Percentiles rank a stretch among this genome's conserved stretches.
Evolutionary conservation across 2,329 filamentous ascomycete species (phyloP).

Genomic region (Arthroderma uncinatum): DNA sequence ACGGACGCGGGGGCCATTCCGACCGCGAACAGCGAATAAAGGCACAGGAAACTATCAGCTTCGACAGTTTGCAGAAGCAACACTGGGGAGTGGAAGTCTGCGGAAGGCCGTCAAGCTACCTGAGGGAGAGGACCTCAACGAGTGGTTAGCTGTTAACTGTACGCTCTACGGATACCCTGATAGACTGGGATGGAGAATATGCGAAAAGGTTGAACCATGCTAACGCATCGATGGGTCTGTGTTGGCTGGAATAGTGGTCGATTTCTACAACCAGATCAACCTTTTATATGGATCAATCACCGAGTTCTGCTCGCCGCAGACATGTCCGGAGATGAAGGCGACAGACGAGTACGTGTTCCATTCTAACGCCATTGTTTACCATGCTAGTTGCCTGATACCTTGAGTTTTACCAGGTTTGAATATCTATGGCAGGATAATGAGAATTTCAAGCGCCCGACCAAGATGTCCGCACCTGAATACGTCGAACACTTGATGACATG

Average conservation of each 20-base stretch:
- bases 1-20: constrained; percentile 81
- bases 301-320: constrained; percentile 94
- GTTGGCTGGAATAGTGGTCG: constrained; percentile 58
- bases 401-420: constrained; percentile 57
- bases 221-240: not conserved
- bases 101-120: constrained; percentile 94
- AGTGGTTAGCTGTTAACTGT: constrained; percentile 98
- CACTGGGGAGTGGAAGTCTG: constrained; percentile 84
- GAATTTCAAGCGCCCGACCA: constrained; percentile 88
- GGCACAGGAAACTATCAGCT: constrained; percentile 87
- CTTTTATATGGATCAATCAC: constrained; percentile 97
- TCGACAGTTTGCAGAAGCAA: constrained; percentile 95
- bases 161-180: constrained; percentile 23
- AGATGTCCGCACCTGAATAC: constrained; percentile 94
- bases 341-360: constrained; percentile 68
- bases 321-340: constrained; percentile 99
- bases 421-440: constrained; percentile 98
- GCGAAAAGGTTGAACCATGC: not conserved
- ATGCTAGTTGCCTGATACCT: not conserved
- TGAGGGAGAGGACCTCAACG: constrained; percentile 93
- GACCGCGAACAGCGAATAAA: constrained; percentile 71
- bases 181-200: not conserved
- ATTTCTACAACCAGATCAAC: constrained; percentile 99
- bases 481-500: constrained; percentile 96
- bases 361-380: not conserved